Evolutionary conservation across 2,329 filamentous ascomycete genomes (phyloP).

Genomic region (Penicillium sp.): DNA sequence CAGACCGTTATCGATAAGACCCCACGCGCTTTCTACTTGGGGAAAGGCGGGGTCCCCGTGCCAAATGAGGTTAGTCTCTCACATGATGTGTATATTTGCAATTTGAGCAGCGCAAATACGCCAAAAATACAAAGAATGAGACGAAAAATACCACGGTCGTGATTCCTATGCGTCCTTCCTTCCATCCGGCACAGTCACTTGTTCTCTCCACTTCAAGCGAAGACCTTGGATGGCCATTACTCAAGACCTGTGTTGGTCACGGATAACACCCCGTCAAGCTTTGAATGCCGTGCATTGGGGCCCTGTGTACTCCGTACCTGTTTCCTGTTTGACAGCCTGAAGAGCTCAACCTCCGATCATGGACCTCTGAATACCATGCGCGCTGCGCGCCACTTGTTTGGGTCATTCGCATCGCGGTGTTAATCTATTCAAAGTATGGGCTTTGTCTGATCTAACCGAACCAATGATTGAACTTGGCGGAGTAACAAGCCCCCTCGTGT

Average conservation of each 20-base stretch:
- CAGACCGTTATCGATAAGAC: constrained; percentile 22
- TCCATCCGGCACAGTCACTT: neutral
- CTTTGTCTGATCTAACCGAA: constrained; percentile 13
- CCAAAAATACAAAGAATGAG: neutral
- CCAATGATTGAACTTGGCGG: constrained; percentile 15
- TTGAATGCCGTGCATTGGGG: neutral
- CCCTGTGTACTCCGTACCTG: neutral
- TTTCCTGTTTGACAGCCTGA: neutral
- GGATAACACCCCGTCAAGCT: constrained; percentile 10
- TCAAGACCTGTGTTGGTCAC: constrained; percentile 3
- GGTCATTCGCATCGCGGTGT: constrained; percentile 6
- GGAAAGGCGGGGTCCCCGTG: constrained; percentile 12
- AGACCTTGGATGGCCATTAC: neutral
- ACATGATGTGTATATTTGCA: constrained; percentile 10
- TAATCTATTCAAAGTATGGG: neutral
- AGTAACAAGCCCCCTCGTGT: neutral
- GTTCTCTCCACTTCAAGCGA: neutral
- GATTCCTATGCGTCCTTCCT: neutral
- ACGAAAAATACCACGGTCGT: neutral
- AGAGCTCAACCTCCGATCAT: neutral
- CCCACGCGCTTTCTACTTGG: constrained; percentile 21
- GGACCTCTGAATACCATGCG: neutral
- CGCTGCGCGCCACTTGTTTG: neutral
- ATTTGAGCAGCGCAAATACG: neutral
- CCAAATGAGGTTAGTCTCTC: constrained; percentile 1